Evolutionary conservation across 169 alveolate genomes (phyloP).

Genomic region (Eimeria acervulina): DNA sequence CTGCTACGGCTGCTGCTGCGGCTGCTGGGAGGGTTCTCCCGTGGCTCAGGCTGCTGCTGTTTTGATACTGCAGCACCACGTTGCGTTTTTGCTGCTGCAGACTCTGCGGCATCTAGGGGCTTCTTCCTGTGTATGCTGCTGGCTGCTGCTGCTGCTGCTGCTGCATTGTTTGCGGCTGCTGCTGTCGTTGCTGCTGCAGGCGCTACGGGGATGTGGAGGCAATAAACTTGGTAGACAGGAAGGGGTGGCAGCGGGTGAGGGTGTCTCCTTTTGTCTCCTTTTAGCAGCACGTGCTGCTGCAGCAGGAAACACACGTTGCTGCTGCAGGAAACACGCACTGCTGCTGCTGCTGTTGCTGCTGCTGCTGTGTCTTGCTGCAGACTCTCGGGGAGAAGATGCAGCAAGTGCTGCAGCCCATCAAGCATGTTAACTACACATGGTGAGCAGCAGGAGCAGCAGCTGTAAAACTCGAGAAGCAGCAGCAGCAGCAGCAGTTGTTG

Average conservation of each 20-base stretch:
- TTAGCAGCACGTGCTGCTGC: background rate
- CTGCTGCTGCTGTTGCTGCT: too few relatives aligned
- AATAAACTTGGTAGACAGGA: slow-evolving; percentile 92
- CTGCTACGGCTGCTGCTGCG: background rate
- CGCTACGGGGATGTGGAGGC: slow-evolving; percentile 88
- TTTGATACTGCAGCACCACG: too few relatives aligned
- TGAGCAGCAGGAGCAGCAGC: background rate
- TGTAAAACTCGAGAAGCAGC: background rate
- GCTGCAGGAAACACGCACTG: too few relatives aligned
- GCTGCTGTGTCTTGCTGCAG: too few relatives aligned
- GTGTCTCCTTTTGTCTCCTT: background rate
- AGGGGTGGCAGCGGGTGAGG: slow-evolving; percentile 89
- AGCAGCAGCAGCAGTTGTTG: slow-evolving; percentile 11
- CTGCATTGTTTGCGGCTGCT: background rate
- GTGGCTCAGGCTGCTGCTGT: too few relatives aligned
- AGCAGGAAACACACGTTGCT: background rate
- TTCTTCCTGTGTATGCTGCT: background rate
- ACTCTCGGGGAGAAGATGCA: slow-evolving; percentile 23
- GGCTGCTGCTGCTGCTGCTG: slow-evolving; percentile 19
- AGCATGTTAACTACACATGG: slow-evolving; percentile 16
- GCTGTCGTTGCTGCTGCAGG: slow-evolving; percentile 56
- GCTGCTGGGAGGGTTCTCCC: background rate
- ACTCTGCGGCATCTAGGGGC: too few relatives aligned
- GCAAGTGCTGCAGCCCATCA: background rate
- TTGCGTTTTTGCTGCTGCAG: too few relatives aligned